These are phyloP conservation scores for Dalechampia spathulata DNA, from an alignment of 441 rosid species.

Conservation along the genomic window DNA sequence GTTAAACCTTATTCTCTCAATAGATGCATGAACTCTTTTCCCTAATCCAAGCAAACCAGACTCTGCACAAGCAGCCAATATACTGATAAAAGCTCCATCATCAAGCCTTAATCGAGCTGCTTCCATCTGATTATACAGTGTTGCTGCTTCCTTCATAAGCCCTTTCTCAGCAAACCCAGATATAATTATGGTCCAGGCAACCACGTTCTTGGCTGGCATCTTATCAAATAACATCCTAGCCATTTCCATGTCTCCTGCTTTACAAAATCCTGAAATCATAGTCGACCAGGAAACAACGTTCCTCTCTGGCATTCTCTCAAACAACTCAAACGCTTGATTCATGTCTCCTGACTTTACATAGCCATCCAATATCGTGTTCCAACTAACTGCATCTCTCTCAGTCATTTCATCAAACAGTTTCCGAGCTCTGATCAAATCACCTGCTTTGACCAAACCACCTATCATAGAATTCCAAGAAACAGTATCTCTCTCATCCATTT, in stretches of 20 bases:
- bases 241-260: conserved; percentile 73
- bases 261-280: conserved; percentile 62
- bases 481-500: conserved; percentile 43
- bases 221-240: conserved; percentile 66
- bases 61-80: conserved; percentile 74
- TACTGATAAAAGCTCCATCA: conserved; percentile 51
- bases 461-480: conserved; percentile 64
- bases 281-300: conserved; percentile 85
- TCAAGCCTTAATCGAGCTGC: conserved; percentile 41
- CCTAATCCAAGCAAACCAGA: conserved; percentile 73
- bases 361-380: conserved; percentile 78
- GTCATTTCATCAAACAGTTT: conserved; percentile 73
- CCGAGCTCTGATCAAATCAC: conserved; percentile 50
- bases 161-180: conserved; percentile 81
- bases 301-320: conserved; percentile 63
- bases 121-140: conserved; percentile 49
- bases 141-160: conserved; percentile 44
- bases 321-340: conserved; percentile 55
- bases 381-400: conserved; percentile 48
- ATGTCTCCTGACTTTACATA: conserved; percentile 60
- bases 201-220: conserved; percentile 65
- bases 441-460: conserved; percentile 52
- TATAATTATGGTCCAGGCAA: conserved; percentile 83
- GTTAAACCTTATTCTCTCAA: conserved; percentile 31
- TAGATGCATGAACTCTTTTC: conserved; percentile 40